Evolutionary conservation across 1,284 basidiomycete genomes (phyloP), one percentile per base, ranked within the genome.

Genomic region (Ustilago curta): DNA sequence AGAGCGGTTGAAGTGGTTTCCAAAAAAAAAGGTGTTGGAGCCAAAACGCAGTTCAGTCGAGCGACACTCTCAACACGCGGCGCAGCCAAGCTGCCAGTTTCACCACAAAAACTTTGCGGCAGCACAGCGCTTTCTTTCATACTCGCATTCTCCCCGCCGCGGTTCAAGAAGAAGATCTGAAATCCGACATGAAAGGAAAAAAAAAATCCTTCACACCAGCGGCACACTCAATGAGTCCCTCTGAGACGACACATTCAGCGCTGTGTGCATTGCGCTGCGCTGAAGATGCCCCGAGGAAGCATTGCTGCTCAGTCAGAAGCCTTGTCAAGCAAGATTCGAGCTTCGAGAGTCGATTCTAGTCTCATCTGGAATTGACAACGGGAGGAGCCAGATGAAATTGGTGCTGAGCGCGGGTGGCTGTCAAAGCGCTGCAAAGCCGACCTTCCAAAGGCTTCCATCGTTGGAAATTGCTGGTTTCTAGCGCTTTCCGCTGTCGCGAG

Each of bases 391-490:
- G 31, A 40, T 27, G 32, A 52, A 19, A 12, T 14, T 16, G 16
- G 19, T 4, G 14, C 27, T 32, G 11, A 32, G 31, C 31, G 8
- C 16, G 35, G 35, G 42, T 18, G 40, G 51, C 51, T 43, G 25
- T 31, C 39, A 53, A 31, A 7, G 31, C n/a, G n/a, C 31, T 8
- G 6, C 2, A 35, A 21, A 43, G 25, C 21, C 32, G 39, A 59
- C 43, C 56, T 66, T 66, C 57, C 44, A 66, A 59, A 47, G 47
- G 14, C 47, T 66, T 65, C 63, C 40, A 65, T 59, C 23, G 31
- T 49, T n/a, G 9, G 9, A 18, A 29, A 27, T 8, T 1, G n/a
- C 25, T 1, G 16, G 0, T 54, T 64, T 58, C 62, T 19, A 58
- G 55, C 55, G 49, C 19, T 25, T 64, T 64, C 62, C 29, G n/a